Evolutionary conservation across 768 basidiomycete genomes (phyloP), one percentile per base, ranked within the genome.

Genomic region (Rhodotorula sphaerocarpa): DNA sequence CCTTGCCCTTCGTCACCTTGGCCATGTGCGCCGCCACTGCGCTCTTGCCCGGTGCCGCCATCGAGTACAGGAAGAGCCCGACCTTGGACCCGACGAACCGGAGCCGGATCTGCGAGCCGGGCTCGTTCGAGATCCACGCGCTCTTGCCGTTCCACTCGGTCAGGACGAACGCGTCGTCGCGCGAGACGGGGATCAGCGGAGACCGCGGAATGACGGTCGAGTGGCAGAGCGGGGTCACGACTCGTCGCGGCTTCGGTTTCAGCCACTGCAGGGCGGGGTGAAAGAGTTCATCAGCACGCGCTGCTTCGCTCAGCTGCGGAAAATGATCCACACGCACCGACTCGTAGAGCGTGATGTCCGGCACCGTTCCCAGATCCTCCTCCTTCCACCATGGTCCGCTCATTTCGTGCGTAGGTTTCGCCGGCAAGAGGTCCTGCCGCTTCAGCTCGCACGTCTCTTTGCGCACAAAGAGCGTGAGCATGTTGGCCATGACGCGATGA

Each of bases 131-230:
- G 12, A 39, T 33, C 63, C 63, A 64, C 5, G 63, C 63, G 33
- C 42, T 31, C 30, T 64, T 64, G 46, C 57, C 63, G 63, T 64
- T 55, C 63, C 63, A 64, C 21, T 59, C 57, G 53, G 58, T 44
- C 5, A 43, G 39, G 12, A 30, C 30, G 47, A 64, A 64, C 25
- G 36, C 36, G 25, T 46, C 30, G 10, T 57, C 50, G 42, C 55
- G 47, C 14, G 57, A 56, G 18, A 16, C 4, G 14, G 63, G 63
- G 7, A 14, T 39, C n/a, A 64, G 57, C 27, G 53, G 54, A 3
- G 53, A 50, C 18, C 54, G 27, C 12, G 53, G 42, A 10, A 46
- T 50, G 42, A 55, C 50, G 31, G 58, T 48, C 21, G 57, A 55
- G 5, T 51, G 58, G 47, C 63, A 64, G 21, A 50, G 30, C 9